Conservation (phyloP, 108 stramenopile genomes). For the Pseudonitzschia delicatissima region DNA sequence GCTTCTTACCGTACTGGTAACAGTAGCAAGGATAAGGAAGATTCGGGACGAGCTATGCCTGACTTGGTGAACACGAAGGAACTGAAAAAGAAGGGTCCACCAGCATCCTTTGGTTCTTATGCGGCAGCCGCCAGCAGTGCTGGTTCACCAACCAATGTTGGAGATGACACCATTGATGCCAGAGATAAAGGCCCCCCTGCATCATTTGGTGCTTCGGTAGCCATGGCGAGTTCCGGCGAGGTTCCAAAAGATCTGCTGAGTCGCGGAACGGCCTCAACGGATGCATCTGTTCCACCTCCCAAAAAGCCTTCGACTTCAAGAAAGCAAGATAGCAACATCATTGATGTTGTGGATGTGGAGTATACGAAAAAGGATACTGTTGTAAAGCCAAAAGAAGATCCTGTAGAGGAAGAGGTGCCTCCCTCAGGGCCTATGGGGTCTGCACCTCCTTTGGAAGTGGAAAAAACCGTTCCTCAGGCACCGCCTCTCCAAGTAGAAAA, state of each 20-base stretch:
- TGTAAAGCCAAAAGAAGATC: not conserved
- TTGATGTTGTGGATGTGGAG: not conserved
- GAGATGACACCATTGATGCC: not conserved
- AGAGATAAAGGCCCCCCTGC: slow-evolving; percentile 6
- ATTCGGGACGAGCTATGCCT: not conserved
- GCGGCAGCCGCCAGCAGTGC: not conserved
- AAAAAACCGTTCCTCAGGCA: not conserved
- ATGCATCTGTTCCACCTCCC: not conserved
- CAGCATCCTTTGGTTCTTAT: not conserved
- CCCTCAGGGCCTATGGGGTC: not conserved
- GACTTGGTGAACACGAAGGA: not conserved
- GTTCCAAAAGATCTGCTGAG: slow-evolving; percentile 3
- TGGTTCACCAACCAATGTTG: not conserved
- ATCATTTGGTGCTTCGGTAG: slow-evolving; percentile 3
- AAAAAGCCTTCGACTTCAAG: not conserved
- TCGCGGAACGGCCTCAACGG: slow-evolving; percentile 3
- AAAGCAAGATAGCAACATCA: not conserved
- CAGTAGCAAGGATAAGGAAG: not conserved
- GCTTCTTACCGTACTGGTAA: not conserved
- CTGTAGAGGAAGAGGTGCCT: not conserved
- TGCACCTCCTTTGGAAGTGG: not conserved
- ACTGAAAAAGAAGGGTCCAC: slow-evolving; percentile 8
- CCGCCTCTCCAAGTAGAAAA: not conserved
- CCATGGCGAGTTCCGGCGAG: slow-evolving; percentile 3
- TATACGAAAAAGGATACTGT: slow-evolving; percentile 2